Percentiles rank a stretch among this genome's conserved stretches.
Conservation (phyloP, 108 stramenopile genomes). For the Cyclostephanos tholiformis region DNA sequence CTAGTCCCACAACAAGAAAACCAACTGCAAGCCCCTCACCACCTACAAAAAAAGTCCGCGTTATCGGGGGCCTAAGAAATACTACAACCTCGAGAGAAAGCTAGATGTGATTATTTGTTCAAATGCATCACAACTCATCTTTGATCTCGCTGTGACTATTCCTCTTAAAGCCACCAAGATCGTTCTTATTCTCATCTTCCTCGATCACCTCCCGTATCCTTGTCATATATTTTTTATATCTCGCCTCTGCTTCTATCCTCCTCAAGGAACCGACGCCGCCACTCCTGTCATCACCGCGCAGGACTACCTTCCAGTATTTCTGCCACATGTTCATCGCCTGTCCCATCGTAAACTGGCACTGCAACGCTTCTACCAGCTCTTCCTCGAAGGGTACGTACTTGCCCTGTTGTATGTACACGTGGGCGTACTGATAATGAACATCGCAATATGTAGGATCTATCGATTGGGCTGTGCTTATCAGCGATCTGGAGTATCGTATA, state of each 20-base stretch:
- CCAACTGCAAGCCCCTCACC: no score
- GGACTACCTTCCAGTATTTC: constrained; percentile 66
- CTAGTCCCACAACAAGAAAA: no score
- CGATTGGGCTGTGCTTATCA: constrained; percentile 60
- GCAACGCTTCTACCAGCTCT: constrained; percentile 58
- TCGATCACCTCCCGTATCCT: constrained; percentile 48
- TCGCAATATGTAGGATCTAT: constrained; percentile 85
- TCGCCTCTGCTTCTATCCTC: constrained; percentile 27
- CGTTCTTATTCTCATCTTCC: constrained; percentile 34
- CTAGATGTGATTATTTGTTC: no score
- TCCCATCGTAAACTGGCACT: constrained; percentile 79
- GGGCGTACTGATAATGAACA: constrained; percentile 77
- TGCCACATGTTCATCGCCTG: constrained; percentile 69
- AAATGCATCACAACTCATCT: not conserved
- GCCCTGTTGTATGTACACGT: constrained; percentile 67
- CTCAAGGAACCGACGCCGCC: not conserved
- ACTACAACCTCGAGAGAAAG: no score
- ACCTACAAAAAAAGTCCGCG: no score
- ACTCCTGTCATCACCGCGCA: constrained; percentile 9
- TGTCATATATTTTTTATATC: constrained; percentile 47
- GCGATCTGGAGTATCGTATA: constrained; percentile 18
- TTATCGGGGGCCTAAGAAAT: no score
- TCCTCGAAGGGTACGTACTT: constrained; percentile 63
- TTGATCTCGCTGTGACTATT: not conserved
- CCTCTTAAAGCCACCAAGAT: not conserved